Evolutionary conservation across 2,329 filamentous ascomycete genomes (phyloP).

Genomic region (Fusarium chuoi): DNA sequence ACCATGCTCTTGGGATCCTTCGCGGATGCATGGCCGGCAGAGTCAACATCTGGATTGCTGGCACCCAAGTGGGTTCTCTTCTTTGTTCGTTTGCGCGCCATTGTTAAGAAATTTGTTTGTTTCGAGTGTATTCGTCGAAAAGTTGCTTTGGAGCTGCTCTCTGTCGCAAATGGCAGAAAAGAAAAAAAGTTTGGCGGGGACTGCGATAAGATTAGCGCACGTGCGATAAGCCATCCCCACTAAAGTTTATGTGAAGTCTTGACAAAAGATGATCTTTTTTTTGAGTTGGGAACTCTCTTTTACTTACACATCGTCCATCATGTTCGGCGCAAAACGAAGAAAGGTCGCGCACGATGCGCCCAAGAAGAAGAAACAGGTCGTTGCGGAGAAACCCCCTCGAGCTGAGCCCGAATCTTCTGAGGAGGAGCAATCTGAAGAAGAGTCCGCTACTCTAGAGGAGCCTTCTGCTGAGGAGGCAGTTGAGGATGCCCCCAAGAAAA

Average conservation of each 20-base stretch:
- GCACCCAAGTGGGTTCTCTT: constrained; percentile 86
- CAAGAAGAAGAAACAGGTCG: constrained; percentile 31
- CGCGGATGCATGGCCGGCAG: constrained; percentile 69
- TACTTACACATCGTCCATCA: constrained; percentile 36
- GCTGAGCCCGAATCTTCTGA: constrained; percentile 31
- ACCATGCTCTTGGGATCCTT: constrained; percentile 96
- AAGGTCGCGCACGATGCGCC: constrained; percentile 51
- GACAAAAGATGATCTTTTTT: constrained; percentile 7
- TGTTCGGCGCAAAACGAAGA: constrained; percentile 55
- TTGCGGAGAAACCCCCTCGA: constrained; percentile 16
- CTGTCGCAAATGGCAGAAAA: constrained; percentile 42
- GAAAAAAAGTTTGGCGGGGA: constrained; percentile 50
- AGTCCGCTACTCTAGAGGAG: constrained; percentile 50
- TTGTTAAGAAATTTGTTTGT: constrained; percentile 51
- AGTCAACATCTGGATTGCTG: constrained; percentile 66
- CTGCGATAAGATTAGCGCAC: constrained; percentile 49
- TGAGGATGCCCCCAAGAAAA: constrained; percentile 64
- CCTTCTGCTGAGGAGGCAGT: constrained; percentile 47
- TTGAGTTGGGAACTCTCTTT: background rate
- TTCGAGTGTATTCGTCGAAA: constrained; percentile 11
- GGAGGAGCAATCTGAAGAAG: constrained; percentile 43
- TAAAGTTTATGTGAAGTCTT: constrained; percentile 43
- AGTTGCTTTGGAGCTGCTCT: constrained; percentile 9
- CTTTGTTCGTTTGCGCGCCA: constrained; percentile 86
- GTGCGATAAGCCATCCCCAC: constrained; percentile 48